Evolutionary conservation across 345 rosid species (phyloP), one percentile per base, ranked within the genome.

Genomic region (Pistacia vera): DNA sequence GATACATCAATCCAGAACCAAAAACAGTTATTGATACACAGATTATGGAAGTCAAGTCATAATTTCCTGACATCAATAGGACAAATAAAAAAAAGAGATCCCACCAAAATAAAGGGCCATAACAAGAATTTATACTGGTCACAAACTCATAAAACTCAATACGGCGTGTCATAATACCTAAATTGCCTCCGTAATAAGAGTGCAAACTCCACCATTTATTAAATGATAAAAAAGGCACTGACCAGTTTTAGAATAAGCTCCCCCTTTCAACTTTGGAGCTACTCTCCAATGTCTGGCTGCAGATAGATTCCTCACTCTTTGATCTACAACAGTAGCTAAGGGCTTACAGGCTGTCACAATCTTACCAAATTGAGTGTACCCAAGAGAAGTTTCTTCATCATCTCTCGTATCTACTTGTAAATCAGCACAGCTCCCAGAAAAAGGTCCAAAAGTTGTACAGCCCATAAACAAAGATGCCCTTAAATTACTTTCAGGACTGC

Each of bases 361-460:
- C 44, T 76, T 66, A 55, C 79, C 44, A 52, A 54, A 52, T 48
- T 70, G 58, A 71, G 52, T 22, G 62, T 79, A 70, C 36, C 75
- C 12, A 14, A 46, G 18, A 57, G 54, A 70, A 35, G 65, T 79
- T 71, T 73, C 49, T 5, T 79, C 85, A 71, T 79, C 79, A 77
- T 77, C 80, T 68, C 75, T 79, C n/a, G n/a, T 63, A 67, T 51
- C 78, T 57, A 28, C 63, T 52, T 77, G 57, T 57, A 72, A 14
- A 56, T 75, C 60, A 81, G 25, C 75, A 61, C 51, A 57, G 28
- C 20, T 68, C 41, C 70, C 28, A 35, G 84, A 80, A 18, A 48
- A 46, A 54, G 79, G 73, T 68, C 74, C 79, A 13, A 67, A 74
- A 71, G 80, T 78, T 78, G 78, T 76, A 75, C 71, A 54, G 69